A percentile compares a stretch with the other conserved stretches of the same genome.
Conservation (phyloP, 257 asterid species). For the Salvia rosmarinus region DNA sequence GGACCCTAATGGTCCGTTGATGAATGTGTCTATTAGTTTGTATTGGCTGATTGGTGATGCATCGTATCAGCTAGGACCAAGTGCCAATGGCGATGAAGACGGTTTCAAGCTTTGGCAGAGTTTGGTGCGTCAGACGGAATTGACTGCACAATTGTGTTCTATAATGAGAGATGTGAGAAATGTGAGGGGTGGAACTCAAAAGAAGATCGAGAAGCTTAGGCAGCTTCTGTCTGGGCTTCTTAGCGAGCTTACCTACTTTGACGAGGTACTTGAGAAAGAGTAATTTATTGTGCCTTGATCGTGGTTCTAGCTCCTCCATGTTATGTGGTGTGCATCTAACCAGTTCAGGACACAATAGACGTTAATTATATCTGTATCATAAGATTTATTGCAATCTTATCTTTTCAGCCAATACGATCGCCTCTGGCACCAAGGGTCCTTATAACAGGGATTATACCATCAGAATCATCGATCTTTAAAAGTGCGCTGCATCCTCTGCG, state of each 20-base stretch:
- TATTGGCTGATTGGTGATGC: constrained; percentile 38
- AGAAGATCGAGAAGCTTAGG: constrained; percentile 95
- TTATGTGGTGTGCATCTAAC: constrained; percentile 15
- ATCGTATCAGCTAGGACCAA: constrained; percentile 62
- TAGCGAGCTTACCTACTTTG: constrained; percentile 97
- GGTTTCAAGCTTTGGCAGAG: constrained; percentile 96
- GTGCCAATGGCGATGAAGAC: constrained; percentile 71
- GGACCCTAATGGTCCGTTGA: constrained; percentile 7
- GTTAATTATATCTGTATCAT: not conserved
- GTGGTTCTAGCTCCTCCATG: not conserved
- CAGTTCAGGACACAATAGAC: not conserved
- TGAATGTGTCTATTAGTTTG: constrained; percentile 14
- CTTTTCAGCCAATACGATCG: constrained; percentile 90
- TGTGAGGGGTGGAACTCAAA: constrained; percentile 93
- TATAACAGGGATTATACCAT: constrained; percentile 89
- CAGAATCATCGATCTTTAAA: constrained; percentile 93
- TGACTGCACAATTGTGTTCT: constrained; percentile 93
- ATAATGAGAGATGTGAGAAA: constrained; percentile 93
- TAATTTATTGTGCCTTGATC: constrained; percentile 2
- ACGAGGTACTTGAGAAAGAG: constrained; percentile 59
- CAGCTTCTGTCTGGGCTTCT: constrained; percentile 96
- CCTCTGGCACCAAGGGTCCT: constrained; percentile 88
- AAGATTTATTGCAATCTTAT: constrained; percentile 20
- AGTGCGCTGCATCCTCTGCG: constrained; percentile 87
- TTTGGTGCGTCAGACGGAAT: constrained; percentile 92